phyloP scores from a whole-genome alignment of 805 yeast genomes.

The Metschnikowia kunwiensis region DNA sequence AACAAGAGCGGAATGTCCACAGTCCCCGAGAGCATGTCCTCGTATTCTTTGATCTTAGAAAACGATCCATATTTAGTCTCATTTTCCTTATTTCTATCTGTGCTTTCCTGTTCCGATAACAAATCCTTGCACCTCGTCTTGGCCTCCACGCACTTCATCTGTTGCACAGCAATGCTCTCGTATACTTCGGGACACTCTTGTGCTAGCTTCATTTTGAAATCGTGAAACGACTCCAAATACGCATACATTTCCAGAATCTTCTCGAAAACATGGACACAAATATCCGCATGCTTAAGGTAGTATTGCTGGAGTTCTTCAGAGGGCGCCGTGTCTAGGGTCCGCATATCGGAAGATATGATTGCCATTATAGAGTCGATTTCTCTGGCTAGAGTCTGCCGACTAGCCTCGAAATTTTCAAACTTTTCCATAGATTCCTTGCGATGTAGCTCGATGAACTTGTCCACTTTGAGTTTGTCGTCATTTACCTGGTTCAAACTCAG shows the following conservation, averaged over 20 bases:
- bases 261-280: conserved; percentile 28
- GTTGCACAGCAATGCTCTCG: conserved; percentile 33
- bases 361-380: conserved; percentile 8
- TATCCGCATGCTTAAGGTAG: conserved; percentile 22
- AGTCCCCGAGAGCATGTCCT: conserved; percentile 42
- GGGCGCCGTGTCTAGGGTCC: conserved; percentile 12
- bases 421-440: conserved; percentile 34
- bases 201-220: conserved; percentile 29
- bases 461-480: conserved; percentile 35
- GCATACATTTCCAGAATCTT: conserved; percentile 24
- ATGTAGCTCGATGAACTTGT: conserved; percentile 39
- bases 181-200: conserved; percentile 26
- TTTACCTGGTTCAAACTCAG: conserved; percentile 36
- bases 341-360: conserved; percentile 21
- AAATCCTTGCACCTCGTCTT: conserved; percentile 28
- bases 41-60: conserved; percentile 28
- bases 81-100: not conserved
- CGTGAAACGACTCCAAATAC: conserved; percentile 29
- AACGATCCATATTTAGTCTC: not conserved
- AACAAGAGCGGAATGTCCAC: conserved; percentile 69
- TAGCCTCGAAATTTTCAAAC: conserved; percentile 22
- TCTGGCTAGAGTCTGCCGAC: not conserved
- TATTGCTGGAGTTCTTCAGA: conserved; percentile 19
- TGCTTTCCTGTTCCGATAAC: conserved; percentile 18
- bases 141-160: conserved; percentile 36